These are phyloP conservation scores for Catenaria anguillulae DNA, from an alignment of 371 early-diverging fungal species.

Conservation along the genomic window DNA sequence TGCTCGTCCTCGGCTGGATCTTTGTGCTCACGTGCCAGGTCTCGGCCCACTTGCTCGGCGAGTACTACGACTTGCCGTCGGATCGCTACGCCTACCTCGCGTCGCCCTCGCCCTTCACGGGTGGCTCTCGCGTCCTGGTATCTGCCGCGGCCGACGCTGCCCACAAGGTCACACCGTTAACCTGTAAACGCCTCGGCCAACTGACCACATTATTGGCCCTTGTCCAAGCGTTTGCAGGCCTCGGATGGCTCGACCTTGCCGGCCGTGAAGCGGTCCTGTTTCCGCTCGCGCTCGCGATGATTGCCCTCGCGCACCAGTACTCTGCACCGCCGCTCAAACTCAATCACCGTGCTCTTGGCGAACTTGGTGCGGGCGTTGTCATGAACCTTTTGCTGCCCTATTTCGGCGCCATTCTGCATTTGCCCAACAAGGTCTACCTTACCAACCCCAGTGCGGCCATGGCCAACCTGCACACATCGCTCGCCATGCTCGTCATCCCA, in stretches of 20 bases:
- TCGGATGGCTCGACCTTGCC: not conserved
- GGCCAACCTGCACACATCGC: not conserved
- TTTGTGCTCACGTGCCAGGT: not conserved
- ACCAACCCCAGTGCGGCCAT: not conserved
- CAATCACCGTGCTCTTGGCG: not conserved
- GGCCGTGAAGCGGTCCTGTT: not conserved
- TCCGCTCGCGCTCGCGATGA: not conserved
- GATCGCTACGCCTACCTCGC: not conserved
- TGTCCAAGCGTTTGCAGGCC: too few species aligned
- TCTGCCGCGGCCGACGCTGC: not conserved
- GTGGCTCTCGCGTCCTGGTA: not conserved
- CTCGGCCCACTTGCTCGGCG: conserved; percentile 1
- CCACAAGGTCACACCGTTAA: not conserved
- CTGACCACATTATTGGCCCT: not conserved
- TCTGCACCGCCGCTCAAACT: not conserved
- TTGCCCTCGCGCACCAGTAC: not conserved
- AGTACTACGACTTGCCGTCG: not conserved
- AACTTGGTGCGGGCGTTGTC: not conserved
- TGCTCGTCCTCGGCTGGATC: not conserved
- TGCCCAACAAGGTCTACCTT: not conserved
- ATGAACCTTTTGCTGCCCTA: not conserved
- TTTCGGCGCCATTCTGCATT: not conserved
- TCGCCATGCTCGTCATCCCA: not conserved
- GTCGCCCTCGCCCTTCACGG: not conserved
- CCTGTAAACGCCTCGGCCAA: not conserved